Base-by-base conservation (phyloP, 1,284 basidiomycete genomes). In the Schizophyllum amplum region DNA sequence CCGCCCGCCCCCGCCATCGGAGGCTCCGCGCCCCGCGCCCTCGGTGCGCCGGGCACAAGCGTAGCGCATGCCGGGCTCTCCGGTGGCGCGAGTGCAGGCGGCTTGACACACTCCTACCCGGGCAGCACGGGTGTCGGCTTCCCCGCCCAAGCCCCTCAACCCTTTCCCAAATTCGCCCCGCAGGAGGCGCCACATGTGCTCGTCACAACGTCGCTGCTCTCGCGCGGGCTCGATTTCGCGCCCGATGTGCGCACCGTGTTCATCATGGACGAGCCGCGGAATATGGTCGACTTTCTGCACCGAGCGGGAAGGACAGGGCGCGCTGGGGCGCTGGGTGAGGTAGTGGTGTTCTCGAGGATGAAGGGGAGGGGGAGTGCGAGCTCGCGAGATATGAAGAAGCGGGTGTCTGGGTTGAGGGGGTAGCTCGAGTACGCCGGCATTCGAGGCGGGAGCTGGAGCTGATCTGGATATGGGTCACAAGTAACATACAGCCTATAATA, bases 231-330 rank as follows among this genome's bases (percentile, higher is more conserved):
- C 9, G 94, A 96, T 68, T 96, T 96, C 66, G 76, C 83, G 15
- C 83, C 91, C 0, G 72, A 75, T 4, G 83, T 94, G 62, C 77
- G 79, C 60, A 83, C 92, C 61, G 87, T 94, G 4, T 87, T 94
- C 69, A 86, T 94, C 62, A 78, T 90, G 24, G 92, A 94, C 62
- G 83, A 90, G 65, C 90, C 92, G 23, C 75, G 88, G 61, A 94
- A 92, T 68, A 88, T 90, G 75, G 80, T 94, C 50, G 92, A 95
- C 70, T 94, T 95, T 67, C 70, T 95, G 59, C 93, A 95, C 71
- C 84, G 93, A 4, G 93, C 93, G 0, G 93, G 93, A 5, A 75
- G 93, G 51, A 82, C 87, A 0, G 92, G 86, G 0, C 74, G 88
- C 15, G 83, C 84, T 0, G 92, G 92, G 0, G 67, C 76, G 64